Evolutionary conservation across 225 moss, liverwort and hornwort genomes (phyloP).

Genomic region (Physcomitrium patens): DNA sequence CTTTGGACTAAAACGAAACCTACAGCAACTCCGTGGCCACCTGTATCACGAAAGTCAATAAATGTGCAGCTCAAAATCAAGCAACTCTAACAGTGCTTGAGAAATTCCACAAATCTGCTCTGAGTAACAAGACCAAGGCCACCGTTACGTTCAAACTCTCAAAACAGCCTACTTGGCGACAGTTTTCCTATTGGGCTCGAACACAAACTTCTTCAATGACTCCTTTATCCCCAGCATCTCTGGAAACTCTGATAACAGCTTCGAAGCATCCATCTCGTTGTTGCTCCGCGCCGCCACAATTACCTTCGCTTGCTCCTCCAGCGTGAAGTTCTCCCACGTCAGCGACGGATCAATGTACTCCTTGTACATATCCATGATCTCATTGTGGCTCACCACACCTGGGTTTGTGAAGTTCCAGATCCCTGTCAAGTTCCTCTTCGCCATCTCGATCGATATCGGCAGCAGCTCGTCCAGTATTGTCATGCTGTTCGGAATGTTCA

Average conservation of each 20-base stretch:
- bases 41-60: no score
- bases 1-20: no score
- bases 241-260: constrained; percentile 23
- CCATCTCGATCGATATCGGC: neutral
- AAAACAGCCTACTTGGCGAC: neutral
- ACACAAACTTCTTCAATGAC: neutral
- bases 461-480: neutral
- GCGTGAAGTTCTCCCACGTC: constrained; percentile 24
- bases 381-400: no score
- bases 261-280: no score
- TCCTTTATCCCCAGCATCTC: constrained; percentile 23
- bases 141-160: no score
- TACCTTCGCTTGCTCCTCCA: constrained; percentile 35
- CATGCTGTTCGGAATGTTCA: constrained; percentile 18
- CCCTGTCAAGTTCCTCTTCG: constrained; percentile 25
- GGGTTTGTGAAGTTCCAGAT: constrained; percentile 13
- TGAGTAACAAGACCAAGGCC: no score
- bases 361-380: no score
- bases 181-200: constrained; percentile 23
- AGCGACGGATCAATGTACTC: neutral
- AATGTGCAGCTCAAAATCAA: no score
- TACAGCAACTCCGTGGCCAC: no score
- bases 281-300: constrained; percentile 31
- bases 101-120: no score
- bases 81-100: no score